Evolutionary conservation across 441 rosid genomes (phyloP), one percentile per base, ranked within the genome.

Genomic region (Erodium chrysanthum): DNA sequence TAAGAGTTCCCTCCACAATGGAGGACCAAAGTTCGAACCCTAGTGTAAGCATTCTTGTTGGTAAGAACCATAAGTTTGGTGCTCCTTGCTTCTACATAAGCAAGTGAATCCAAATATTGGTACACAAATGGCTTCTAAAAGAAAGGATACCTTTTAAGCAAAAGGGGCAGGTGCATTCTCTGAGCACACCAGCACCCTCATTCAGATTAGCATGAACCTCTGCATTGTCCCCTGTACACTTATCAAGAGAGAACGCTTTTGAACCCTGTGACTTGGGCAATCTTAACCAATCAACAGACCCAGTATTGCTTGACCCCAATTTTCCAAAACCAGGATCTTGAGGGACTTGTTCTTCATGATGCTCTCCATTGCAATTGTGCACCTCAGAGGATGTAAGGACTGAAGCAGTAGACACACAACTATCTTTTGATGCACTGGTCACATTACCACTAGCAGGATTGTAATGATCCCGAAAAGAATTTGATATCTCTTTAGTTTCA

Each of bases 121-220:
- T n/a, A n/a, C n/a, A n/a, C n/a, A n/a, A n/a, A n/a, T n/a, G n/a
- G n/a, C n/a, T n/a, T n/a, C n/a, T n/a, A n/a, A n/a, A n/a, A n/a
- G n/a, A n/a, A n/a, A n/a, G n/a, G n/a, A 37, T 59, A 93, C 97
- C 98, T 87, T 85, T 89, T 70, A 82, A 78, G 79, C 98, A 93
- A 81, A 91, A 86, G 5, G 96, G 83, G 66, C 96, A 93, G 64
- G 90, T 74, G 78, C 98, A 91, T 66, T 85, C 76, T 66, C 78
- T 86, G 62, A 88, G 88, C 73, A 76, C 68, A 67, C 82, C 87
- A 68, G 73, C 80, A 15, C 71, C 80, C 5, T 69, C 59, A 64
- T 74, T 71, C 68, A 70, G 71, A 77, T 81, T 76, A 62, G 63
- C 73, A 74, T 68, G 54, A 48, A 48, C 82, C 73, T 76, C 72